These are phyloP conservation scores for Mortierella sp. DNA, from an alignment of 371 early-diverging fungal species.

Conservation along the genomic window DNA sequence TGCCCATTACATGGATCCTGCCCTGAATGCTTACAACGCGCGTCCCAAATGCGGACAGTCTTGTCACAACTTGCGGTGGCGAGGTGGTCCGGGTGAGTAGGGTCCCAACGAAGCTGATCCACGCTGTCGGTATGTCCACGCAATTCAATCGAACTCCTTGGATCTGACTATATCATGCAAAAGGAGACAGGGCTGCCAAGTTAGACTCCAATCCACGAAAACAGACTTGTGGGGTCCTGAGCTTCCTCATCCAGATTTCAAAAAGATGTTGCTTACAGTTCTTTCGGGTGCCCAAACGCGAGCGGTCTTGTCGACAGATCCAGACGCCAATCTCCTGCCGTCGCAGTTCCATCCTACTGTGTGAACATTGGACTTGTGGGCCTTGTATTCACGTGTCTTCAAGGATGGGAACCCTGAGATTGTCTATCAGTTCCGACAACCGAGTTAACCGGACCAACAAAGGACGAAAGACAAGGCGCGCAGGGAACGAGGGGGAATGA, in stretches of 20 bases:
- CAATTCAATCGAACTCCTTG: constrained; percentile 73
- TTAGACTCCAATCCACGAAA: too few relatives aligned
- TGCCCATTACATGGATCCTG: background rate
- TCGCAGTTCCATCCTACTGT: constrained; percentile 79
- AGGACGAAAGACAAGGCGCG: background rate
- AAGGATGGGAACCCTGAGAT: constrained; percentile 46
- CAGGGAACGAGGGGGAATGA: background rate
- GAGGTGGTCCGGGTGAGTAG: constrained; percentile 79
- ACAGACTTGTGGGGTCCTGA: background rate
- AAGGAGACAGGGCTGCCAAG: background rate
- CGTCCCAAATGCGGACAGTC: constrained; percentile 91
- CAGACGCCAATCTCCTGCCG: constrained; percentile 75
- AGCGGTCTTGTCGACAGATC: constrained; percentile 79
- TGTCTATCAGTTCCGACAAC: constrained; percentile 28
- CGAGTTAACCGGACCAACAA: background rate
- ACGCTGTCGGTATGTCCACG: constrained; percentile 90
- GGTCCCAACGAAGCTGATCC: constrained; percentile 89
- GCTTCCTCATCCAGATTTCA: background rate
- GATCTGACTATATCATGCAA: constrained; percentile 63
- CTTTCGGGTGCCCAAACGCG: constrained; percentile 78
- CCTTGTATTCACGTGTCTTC: constrained; percentile 64
- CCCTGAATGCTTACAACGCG: constrained; percentile 69
- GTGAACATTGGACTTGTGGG: constrained; percentile 74
- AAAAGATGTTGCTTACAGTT: constrained; percentile 57
- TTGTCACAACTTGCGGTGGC: constrained; percentile 91